These are phyloP conservation scores for Cystoisospora suis DNA, from an alignment of 169 alveolate genomes.

Conservation along the genomic window DNA sequence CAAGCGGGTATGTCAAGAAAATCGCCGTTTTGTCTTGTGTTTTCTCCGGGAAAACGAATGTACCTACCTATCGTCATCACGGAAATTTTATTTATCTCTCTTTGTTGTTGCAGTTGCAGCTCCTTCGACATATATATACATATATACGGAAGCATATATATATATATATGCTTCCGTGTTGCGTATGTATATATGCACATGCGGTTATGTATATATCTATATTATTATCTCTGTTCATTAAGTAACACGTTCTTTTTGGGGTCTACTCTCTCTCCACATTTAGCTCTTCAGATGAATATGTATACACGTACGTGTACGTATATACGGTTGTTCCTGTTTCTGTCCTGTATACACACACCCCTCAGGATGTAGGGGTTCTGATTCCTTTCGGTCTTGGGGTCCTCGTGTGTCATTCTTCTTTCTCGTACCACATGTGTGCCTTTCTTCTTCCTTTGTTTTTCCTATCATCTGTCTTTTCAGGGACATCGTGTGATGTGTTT, in stretches of 20 bases:
- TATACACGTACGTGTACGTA: neutral
- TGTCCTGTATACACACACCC: neutral
- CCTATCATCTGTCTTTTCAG: constrained; percentile 86
- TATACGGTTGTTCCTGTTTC: neutral
- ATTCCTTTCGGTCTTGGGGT: too few species aligned
- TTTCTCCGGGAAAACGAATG: neutral
- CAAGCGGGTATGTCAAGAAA: constrained; percentile 38
- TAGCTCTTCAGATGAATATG: too few species aligned
- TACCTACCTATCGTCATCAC: neutral
- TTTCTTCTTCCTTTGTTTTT: constrained; percentile 74
- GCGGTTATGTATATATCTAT: neutral
- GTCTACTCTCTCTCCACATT: too few species aligned
- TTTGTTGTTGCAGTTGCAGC: neutral
- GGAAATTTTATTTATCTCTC: neutral
- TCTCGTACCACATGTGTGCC: constrained; percentile 72
- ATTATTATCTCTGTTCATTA: neutral
- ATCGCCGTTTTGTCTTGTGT: neutral
- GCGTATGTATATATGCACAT: neutral
- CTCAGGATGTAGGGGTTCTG: too few species aligned
- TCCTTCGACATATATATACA: neutral
- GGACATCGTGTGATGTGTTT: constrained; percentile 95
- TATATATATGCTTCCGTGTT: neutral
- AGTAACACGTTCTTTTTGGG: too few species aligned
- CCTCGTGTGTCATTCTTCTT: neutral
- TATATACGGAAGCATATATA: neutral